Conservation (phyloP, 2,329 filamentous ascomycete species). For the Paecilomyces sp. region DNA sequence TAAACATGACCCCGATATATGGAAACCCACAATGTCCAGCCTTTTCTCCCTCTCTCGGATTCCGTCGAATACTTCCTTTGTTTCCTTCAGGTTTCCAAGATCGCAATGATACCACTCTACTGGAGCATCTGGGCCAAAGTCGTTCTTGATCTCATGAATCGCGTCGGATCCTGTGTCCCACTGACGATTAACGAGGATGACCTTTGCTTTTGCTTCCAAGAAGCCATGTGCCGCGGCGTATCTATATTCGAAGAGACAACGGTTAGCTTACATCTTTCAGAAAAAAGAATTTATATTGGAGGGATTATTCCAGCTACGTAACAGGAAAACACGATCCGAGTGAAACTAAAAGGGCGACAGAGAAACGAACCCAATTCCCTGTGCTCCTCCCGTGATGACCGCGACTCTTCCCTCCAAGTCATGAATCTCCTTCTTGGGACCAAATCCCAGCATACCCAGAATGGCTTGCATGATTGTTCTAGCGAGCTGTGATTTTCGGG, state of each 20-base stretch:
- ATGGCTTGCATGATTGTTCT: slow-evolving; percentile 30
- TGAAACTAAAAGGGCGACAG: background rate
- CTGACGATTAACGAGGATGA: slow-evolving; percentile 29
- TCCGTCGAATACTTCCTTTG: slow-evolving; percentile 31
- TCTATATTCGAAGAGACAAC: slow-evolving; percentile 1
- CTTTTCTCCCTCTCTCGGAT: slow-evolving; percentile 29
- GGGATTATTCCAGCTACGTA: too few relatives aligned
- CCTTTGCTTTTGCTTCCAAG: slow-evolving; percentile 25
- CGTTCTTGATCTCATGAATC: slow-evolving; percentile 25
- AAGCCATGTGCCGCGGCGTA: slow-evolving; percentile 30
- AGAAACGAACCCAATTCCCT: slow-evolving; percentile 28
- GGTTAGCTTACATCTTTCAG: background rate
- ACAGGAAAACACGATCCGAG: background rate
- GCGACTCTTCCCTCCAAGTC: slow-evolving; percentile 31
- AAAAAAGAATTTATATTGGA: too few relatives aligned
- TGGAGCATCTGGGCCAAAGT: slow-evolving; percentile 17
- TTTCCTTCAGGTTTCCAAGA: slow-evolving; percentile 30
- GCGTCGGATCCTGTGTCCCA: slow-evolving; percentile 34
- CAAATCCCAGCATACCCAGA: slow-evolving; percentile 27
- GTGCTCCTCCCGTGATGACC: slow-evolving; percentile 32
- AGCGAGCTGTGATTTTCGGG: background rate
- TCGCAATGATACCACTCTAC: slow-evolving; percentile 39
- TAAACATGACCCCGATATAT: background rate
- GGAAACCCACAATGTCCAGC: slow-evolving; percentile 27
- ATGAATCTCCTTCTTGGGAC: slow-evolving; percentile 28